A percentile compares a stretch with the other conserved stretches of the same genome.
Conservation (phyloP, 306 rosid genomes). For the Rubus parviflorus region DNA sequence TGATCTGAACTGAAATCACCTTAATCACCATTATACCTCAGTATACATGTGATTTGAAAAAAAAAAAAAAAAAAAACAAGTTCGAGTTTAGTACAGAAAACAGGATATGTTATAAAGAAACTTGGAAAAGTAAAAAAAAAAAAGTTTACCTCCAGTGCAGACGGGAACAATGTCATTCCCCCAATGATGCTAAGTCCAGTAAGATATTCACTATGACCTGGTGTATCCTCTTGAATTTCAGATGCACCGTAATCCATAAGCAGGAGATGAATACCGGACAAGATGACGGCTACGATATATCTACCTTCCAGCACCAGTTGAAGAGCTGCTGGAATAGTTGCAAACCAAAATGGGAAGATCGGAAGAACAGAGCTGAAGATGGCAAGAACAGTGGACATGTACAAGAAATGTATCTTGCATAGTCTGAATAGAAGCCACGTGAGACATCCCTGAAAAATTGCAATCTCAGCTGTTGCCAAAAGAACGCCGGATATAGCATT, state of each 20-base stretch:
- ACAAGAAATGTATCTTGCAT: slow-evolving; percentile 77
- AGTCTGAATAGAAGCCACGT: slow-evolving; percentile 90
- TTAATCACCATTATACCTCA: background rate
- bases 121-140: background rate
- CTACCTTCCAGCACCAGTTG: slow-evolving; percentile 83
- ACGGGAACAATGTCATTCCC: slow-evolving; percentile 93
- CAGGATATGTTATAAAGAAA: background rate
- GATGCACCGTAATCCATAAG: slow-evolving; percentile 79
- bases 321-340: slow-evolving; percentile 78
- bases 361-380: slow-evolving; percentile 80
- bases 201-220: slow-evolving; percentile 88
- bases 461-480: slow-evolving; percentile 85
- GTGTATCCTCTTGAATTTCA: slow-evolving; percentile 84
- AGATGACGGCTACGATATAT: slow-evolving; percentile 55
- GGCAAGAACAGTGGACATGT: slow-evolving; percentile 84
- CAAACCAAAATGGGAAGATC: slow-evolving; percentile 75
- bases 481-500: slow-evolving; percentile 91
- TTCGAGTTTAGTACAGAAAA: background rate
- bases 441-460: slow-evolving; percentile 84
- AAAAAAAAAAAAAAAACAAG: background rate
- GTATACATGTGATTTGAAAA: background rate
- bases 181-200: slow-evolving; percentile 95
- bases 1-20: background rate
- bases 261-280: slow-evolving; percentile 66
- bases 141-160: slow-evolving; percentile 76